Evolutionary conservation across 2,329 filamentous ascomycete genomes (phyloP).

Genomic region (Exophiala alcalophila): DNA sequence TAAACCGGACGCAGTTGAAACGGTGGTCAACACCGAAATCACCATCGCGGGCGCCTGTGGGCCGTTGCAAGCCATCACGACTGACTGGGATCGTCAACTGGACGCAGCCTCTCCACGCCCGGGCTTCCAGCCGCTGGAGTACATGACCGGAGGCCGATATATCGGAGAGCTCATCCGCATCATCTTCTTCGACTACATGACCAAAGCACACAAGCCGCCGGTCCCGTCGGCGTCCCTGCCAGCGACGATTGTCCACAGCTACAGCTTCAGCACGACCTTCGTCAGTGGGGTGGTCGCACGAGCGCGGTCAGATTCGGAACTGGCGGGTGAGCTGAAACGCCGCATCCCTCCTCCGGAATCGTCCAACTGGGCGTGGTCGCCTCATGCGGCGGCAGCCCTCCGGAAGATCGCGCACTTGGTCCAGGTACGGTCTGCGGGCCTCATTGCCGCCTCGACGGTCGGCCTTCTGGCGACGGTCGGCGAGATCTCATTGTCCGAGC

Average conservation of each 20-base stretch:
- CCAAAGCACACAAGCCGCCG: constrained; percentile 38
- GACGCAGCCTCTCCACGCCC: constrained; percentile 66
- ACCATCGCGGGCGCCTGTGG: constrained; percentile 72
- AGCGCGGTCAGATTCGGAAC: constrained; percentile 47
- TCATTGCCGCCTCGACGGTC: constrained; percentile 70
- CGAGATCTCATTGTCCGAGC: constrained; percentile 51
- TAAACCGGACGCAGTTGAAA: constrained; percentile 55
- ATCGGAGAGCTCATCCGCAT: constrained; percentile 72
- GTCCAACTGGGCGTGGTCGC: constrained; percentile 60
- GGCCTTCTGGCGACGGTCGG: constrained; percentile 67
- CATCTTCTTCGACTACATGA: constrained; percentile 65
- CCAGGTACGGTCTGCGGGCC: constrained; percentile 67
- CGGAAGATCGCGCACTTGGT: constrained; percentile 68
- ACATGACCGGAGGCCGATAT: constrained; percentile 78
- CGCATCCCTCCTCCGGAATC: constrained; percentile 53
- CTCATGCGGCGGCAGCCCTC: constrained; percentile 57
- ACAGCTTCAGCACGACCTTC: constrained; percentile 68
- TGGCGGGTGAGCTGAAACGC: constrained; percentile 47
- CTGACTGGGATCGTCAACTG: constrained; percentile 66
- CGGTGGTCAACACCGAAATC: constrained; percentile 82
- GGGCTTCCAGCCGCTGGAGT: constrained; percentile 79
- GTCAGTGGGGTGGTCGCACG: constrained; percentile 66
- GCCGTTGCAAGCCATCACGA: constrained; percentile 66
- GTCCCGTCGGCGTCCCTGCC: constrained; percentile 52
- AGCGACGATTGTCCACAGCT: constrained; percentile 53